Base-by-base conservation (phyloP, 129 eudicot species). In the Ambrosia artemisiifolia region DNA sequence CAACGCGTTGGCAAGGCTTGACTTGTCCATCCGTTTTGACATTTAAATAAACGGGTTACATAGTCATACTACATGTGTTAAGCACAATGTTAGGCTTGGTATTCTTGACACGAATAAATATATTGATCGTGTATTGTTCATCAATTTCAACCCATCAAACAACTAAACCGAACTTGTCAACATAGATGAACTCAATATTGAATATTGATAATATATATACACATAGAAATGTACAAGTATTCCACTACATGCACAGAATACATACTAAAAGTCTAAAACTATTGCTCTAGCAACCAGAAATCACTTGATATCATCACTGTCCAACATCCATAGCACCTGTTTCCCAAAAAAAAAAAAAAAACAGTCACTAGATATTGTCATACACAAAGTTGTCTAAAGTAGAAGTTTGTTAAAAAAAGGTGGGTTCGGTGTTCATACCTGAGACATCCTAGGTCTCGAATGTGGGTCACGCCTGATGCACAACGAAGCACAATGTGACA, bases 401-500 rank as follows among this genome's bases (percentile, higher is more conserved):
- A 40, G 0, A 3, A 40, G 44, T 40, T 38, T 40, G 10, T 8
- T 40, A 2, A 40, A 40, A 40, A 40, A 40, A 7, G 4, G 12
- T 40, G 11, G 57, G 28, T 35, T 35, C 2, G 0, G 67, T 6
- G 55, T 67, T 30, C 59, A 32, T 34, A 88, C 97, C 96, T 92
- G 96, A 83, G 96, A 89, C 95, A 92, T 89, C 60, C 96, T 91
- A 75, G 98, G 98, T 81, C 98, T 81, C 63, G 63, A 65, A 12
- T 83, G 80, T 53, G 96, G 88, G 82, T 92, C 92, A 62, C 87
- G 80, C 14, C 81, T 69, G 35, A 92, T 81, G 84, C 98, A 92
- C 85, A 89, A 73, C 46, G 83, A 78, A 71, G 96, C 96, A 75
- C 96, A 89, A 59, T 73, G 88, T 30, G 83, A 42, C 96, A 92